Evolutionary conservation across 208 protist genomes (phyloP).

Genomic region (Crithidia bombi): DNA sequence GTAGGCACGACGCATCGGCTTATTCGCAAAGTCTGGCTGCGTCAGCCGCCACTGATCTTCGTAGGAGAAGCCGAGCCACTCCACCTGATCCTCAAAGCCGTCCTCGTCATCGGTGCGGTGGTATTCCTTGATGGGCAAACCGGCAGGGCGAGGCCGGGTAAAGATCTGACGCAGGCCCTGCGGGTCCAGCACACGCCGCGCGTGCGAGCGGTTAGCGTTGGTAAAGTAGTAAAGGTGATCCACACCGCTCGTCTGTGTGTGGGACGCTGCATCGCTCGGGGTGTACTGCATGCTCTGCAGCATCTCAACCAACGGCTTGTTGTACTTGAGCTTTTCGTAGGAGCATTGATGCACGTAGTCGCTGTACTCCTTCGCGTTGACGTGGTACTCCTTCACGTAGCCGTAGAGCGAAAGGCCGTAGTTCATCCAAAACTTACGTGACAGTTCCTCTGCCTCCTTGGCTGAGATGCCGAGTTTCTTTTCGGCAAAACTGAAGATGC

Average conservation of each 20-base stretch:
- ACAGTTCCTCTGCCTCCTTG: conserved; percentile 42
- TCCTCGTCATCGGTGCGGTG: conserved; percentile 34
- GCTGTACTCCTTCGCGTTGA: conserved; percentile 65
- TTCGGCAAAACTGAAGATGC: conserved; percentile 51
- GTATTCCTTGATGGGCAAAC: conserved; percentile 34
- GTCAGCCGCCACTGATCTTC: conserved; percentile 82
- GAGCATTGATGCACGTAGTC: conserved; percentile 75
- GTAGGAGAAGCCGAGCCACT: conserved; percentile 71
- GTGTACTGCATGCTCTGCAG: conserved; percentile 49
- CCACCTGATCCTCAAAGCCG: conserved; percentile 38
- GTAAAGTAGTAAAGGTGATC: conserved; percentile 80
- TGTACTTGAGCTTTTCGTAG: conserved; percentile 51
- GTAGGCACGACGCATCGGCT: conserved; percentile 68
- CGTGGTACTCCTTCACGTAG: conserved; percentile 55
- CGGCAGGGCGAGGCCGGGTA: conserved; percentile 26
- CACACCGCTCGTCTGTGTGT: conserved; percentile 2
- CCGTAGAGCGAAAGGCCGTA: conserved; percentile 73
- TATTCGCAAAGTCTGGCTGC: conserved; percentile 60
- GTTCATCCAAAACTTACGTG: conserved; percentile 45
- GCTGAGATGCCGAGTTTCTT: conserved; percentile 33
- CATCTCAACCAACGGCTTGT: conserved; percentile 52
- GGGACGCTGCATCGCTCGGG: not conserved
- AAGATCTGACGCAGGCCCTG: conserved; percentile 63
- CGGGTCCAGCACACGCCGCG: conserved; percentile 44
- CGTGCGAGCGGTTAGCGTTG: conserved; percentile 67